phyloP scores from a whole-genome alignment of 2,329 filamentous ascomycete genomes.

The Ascochyta lentis region DNA sequence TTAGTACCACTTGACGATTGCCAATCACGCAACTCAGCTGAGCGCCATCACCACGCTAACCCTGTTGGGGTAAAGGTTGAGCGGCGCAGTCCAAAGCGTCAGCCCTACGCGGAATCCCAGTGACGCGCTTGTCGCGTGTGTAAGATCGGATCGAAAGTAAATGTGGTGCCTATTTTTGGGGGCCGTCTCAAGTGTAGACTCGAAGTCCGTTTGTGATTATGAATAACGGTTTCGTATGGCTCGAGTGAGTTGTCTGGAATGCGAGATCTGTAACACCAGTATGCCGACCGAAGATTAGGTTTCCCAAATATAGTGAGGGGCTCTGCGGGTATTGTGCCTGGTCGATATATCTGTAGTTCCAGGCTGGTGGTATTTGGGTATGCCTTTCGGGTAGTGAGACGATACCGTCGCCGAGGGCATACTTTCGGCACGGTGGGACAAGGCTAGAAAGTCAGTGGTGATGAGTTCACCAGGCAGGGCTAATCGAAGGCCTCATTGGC shows the following conservation, averaged over 20 bases:
- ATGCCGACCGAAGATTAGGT: background rate
- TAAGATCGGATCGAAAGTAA: constrained; percentile 10
- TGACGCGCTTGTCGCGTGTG: constrained; percentile 39
- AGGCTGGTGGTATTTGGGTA: constrained; percentile 2
- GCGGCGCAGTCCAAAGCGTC: constrained; percentile 28
- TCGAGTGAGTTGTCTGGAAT: constrained; percentile 13
- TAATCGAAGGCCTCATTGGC: constrained; percentile 2
- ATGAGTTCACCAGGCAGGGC: background rate
- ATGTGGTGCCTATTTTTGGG: constrained; percentile 38
- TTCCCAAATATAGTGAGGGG: constrained; percentile 13
- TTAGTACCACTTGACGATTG: background rate
- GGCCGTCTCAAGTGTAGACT: constrained; percentile 10
- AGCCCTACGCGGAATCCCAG: constrained; percentile 31
- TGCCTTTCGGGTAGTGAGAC: background rate
- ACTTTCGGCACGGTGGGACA: constrained; percentile 4
- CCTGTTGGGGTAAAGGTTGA: constrained; percentile 25
- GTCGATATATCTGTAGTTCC: constrained; percentile 4
- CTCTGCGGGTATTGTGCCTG: background rate
- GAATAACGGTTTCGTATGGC: background rate
- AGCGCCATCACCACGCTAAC: constrained; percentile 1
- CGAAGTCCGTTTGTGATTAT: constrained; percentile 1
- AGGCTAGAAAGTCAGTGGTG: background rate
- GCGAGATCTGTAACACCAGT: constrained; percentile 1
- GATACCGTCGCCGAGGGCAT: background rate
- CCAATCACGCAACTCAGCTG: constrained; percentile 9